These are phyloP conservation scores for Spinacia oleracea DNA, from an alignment of 179 eudicot species.

Conservation along the genomic window DNA sequence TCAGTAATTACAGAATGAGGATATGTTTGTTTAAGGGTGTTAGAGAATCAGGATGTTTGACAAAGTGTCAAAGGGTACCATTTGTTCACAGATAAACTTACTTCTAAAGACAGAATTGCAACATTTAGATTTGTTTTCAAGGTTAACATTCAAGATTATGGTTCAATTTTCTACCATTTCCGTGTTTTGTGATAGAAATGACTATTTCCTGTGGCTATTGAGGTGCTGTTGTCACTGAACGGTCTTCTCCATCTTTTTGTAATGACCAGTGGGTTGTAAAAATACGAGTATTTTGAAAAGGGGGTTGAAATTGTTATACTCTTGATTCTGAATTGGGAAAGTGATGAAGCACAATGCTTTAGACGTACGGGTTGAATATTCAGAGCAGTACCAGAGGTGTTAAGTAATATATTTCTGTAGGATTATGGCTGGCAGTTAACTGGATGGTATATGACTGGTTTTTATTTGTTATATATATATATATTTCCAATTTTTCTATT, in stretches of 20 bases:
- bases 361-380: neutral
- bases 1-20: neutral
- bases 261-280: neutral
- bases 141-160: neutral
- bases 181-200: neutral
- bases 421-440: conserved; percentile 5
- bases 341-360: conserved; percentile 6
- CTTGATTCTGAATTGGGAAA: neutral
- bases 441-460: neutral
- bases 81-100: neutral
- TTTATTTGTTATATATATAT: too few species aligned
- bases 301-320: neutral
- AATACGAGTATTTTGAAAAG: neutral
- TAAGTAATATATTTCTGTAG: neutral
- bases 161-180: neutral
- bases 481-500: neutral
- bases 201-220: neutral
- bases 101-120: neutral
- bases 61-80: neutral
- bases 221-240: neutral
- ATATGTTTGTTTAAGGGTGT: neutral
- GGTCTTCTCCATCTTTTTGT: neutral
- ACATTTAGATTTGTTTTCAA: neutral
- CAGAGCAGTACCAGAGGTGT: neutral
- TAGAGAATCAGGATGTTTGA: neutral